Evolutionary conservation across 805 yeast genomes (phyloP).

Genomic region (Sugiyamaella chiloensis): DNA sequence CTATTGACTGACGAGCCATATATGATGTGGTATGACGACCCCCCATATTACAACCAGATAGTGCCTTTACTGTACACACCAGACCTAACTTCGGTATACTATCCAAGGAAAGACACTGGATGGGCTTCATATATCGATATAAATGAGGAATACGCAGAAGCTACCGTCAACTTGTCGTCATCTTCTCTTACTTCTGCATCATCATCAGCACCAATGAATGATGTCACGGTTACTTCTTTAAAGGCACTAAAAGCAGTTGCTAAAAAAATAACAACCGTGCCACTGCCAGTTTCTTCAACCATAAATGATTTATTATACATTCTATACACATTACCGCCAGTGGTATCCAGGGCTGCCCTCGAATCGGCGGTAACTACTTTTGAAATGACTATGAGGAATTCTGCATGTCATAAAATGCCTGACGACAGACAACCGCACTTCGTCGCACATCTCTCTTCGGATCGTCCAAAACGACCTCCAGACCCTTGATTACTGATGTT

Average conservation of each 20-base stretch:
- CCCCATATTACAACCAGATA: slow-evolving; percentile 41
- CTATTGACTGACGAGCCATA: slow-evolving; percentile 47
- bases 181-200: no score
- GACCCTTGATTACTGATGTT: slow-evolving; percentile 43
- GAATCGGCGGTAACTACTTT: neutral
- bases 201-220: neutral
- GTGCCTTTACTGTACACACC: slow-evolving; percentile 57
- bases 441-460: slow-evolving; percentile 70
- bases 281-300: neutral
- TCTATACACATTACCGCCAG: slow-evolving; percentile 1
- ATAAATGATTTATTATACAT: neutral
- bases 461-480: slow-evolving; percentile 64
- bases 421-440: slow-evolving; percentile 76
- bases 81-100: slow-evolving; percentile 30
- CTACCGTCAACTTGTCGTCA: no score
- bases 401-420: slow-evolving; percentile 57
- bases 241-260: neutral
- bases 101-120: slow-evolving; percentile 18
- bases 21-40: slow-evolving; percentile 16
- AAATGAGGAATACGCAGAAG: slow-evolving; percentile 44
- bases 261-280: neutral
- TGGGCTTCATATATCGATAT: slow-evolving; percentile 50
- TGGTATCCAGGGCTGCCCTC: neutral
- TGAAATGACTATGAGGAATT: neutral
- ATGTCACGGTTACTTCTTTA: neutral